Evolutionary conservation across 257 asterid genomes (phyloP), one percentile per base, ranked within the genome.

Genomic region (Scutellaria baicalensis): DNA sequence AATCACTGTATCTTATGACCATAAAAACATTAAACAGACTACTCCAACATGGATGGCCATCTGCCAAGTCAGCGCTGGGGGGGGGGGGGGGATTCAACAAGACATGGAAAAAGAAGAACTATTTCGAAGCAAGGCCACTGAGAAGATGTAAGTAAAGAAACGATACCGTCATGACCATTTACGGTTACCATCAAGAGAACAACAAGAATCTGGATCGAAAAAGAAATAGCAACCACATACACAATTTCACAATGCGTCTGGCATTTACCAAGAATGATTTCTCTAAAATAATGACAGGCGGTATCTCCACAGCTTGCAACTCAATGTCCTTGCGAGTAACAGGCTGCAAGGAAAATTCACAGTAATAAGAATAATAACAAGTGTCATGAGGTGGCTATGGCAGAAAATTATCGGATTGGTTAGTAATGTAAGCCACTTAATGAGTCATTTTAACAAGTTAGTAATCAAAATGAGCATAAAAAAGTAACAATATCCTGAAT

Each of bases 201-300:
- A 35, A 64, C n/a, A 8, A n/a, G 35, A 69, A 57, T 54, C 44
- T 42, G 49, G 59, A 58, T 31, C 18, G 21, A 73, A 44, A 48
- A 65, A 17, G 51, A 43, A 62, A 45, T 62, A n/a, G 59, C 67
- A 66, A 55, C 31, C 59, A 75, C 64, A 51, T 12, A 48, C 44
- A 65, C 61, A 61, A 52, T 63, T 62, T 52, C 64, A 51, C 23
- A 3, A 49, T 21, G 68, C 78, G 61, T 56, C 43, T 39, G 67
- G 66, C 51, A 7, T 71, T 82, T 88, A 93, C 99, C 90, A 77
- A 20, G 80, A 93, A 93, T 57, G 97, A 96, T 75, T 86, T 89
- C 79, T 88, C 96, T 75, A 89, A 52, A 64, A 89, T 80, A 64
- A 91, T 89, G 75, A 77, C 71, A 11, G 95, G 83, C 9, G 99